Evolutionary conservation across 345 rosid species (phyloP).

Genomic region (Firmiana major): DNA sequence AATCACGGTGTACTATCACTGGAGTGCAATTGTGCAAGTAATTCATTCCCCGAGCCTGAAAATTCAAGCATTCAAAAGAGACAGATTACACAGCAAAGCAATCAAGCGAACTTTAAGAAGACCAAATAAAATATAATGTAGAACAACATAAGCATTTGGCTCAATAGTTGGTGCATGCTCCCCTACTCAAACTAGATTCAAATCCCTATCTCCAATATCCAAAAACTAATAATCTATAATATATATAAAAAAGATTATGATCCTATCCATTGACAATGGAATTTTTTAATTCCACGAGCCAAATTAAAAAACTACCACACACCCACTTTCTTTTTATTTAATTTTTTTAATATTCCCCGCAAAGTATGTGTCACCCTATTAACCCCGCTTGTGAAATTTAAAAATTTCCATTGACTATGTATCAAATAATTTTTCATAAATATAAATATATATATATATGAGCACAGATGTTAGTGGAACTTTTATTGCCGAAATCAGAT

Average conservation of each 20-base stretch:
- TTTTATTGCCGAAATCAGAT: background rate
- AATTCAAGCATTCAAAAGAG: slow-evolving; percentile 22
- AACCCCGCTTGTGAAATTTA: no score
- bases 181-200: background rate
- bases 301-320: no score
- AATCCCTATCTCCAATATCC: background rate
- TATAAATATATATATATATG: background rate
- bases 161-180: background rate
- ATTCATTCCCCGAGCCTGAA: slow-evolving; percentile 97
- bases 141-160: slow-evolving; percentile 14
- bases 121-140: slow-evolving; percentile 4
- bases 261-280: no score
- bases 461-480: background rate
- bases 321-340: no score
- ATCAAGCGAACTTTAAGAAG: background rate
- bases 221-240: background rate
- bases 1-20: slow-evolving; percentile 82
- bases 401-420: no score
- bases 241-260: background rate
- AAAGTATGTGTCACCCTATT: no score
- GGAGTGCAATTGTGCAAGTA: slow-evolving; percentile 91
- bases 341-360: no score
- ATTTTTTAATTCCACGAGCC: no score
- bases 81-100: slow-evolving; percentile 19
- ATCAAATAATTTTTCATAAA: background rate